Evolutionary conservation across 2,329 filamentous ascomycete species (phyloP).

Genomic region (Pleochaeta shiraiana): DNA sequence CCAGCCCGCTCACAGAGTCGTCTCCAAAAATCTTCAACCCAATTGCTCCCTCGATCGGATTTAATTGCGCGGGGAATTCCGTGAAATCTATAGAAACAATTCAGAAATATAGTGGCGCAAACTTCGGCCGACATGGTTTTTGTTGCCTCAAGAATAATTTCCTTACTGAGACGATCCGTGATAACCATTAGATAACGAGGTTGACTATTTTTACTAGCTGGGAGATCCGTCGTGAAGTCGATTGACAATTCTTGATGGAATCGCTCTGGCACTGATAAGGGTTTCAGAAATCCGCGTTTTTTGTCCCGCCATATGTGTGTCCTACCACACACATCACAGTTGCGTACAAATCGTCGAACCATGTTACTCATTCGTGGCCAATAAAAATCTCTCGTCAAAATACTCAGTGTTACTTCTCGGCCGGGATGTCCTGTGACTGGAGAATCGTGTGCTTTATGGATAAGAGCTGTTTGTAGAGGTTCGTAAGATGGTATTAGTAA

Average conservation of each 20-base stretch:
- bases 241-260: constrained; percentile 5
- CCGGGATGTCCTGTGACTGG: too few relatives aligned
- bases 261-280: not conserved
- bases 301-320: not conserved
- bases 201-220: not conserved
- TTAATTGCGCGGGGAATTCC: not conserved
- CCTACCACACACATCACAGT: not conserved
- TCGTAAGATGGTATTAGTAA: not conserved
- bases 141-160: not conserved
- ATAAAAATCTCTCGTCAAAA: too few relatives aligned
- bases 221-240: not conserved
- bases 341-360: not conserved
- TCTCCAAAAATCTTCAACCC: not conserved
- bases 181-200: not conserved
- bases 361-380: too few relatives aligned
- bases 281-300: constrained; percentile 3
- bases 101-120: not conserved
- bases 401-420: too few relatives aligned
- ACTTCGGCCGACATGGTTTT: not conserved
- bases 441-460: too few relatives aligned
- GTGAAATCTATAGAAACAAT: not conserved
- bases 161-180: not conserved
- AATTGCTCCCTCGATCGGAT: not conserved
- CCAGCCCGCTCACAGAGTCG: not conserved
- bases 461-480: not conserved